A percentile compares a stretch with the other conserved stretches of the same genome.
Conservation (phyloP, 192 early-diverging fungal genomes). For the Tieghemiomyces parasiticus region DNA sequence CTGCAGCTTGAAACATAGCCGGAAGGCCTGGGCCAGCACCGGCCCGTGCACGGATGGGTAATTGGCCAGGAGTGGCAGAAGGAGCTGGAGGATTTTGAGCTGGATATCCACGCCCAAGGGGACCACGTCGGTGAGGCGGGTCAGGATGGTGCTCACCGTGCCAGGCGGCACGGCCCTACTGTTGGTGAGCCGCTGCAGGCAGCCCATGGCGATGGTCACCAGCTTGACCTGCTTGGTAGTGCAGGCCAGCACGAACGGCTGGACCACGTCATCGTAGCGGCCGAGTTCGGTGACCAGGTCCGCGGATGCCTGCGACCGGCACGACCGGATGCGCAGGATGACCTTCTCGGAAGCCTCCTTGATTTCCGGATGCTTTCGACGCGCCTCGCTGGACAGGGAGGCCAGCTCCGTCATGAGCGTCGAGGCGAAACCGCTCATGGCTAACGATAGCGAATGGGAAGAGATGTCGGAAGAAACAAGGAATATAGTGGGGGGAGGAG, state of each 20-base stretch:
- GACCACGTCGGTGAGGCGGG: conserved; percentile 53
- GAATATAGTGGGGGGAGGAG: no score
- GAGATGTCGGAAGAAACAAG: no score
- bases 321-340: conserved; percentile 30
- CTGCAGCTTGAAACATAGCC: conserved; percentile 71
- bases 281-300: conserved; percentile 45
- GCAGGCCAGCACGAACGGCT: conserved; percentile 77
- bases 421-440: conserved; percentile 53
- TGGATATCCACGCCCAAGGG: conserved; percentile 69
- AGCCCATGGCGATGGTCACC: conserved; percentile 64
- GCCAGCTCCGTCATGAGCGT: conserved; percentile 68
- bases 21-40: conserved; percentile 67
- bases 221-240: conserved; percentile 72
- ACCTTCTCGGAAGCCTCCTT: conserved; percentile 65
- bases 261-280: conserved; percentile 53
- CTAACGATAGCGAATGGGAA: no score
- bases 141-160: conserved; percentile 46
- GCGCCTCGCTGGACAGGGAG: conserved; percentile 69
- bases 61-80: conserved; percentile 74
- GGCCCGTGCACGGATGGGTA: conserved; percentile 67
- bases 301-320: conserved; percentile 20
- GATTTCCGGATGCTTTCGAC: conserved; percentile 83
- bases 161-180: conserved; percentile 19
- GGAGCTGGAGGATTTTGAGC: conserved; percentile 82
- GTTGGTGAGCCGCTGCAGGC: conserved; percentile 43